Percentiles rank a stretch among this genome's conserved stretches.
phyloP scores from a whole-genome alignment of 2,329 filamentous ascomycete species.

The Penicillium sp. region DNA sequence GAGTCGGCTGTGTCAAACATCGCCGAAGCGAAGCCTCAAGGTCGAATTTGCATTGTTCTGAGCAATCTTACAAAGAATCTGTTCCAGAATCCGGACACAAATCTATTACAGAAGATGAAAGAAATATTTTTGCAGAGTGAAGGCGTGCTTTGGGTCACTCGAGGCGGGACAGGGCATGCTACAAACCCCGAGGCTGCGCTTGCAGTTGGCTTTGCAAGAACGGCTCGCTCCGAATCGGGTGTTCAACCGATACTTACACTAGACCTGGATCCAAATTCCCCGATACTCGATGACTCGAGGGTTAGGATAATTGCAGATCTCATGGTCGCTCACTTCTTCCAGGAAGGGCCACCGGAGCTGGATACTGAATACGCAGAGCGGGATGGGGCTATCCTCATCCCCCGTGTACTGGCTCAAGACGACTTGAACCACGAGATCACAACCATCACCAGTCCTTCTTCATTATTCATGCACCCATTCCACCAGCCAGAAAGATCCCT shows the following conservation, averaged over 20 bases:
- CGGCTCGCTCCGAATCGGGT: constrained; percentile 31
- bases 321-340: constrained; percentile 15
- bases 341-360: not conserved
- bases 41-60: constrained; percentile 24
- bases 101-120: constrained; percentile 18
- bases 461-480: constrained; percentile 16
- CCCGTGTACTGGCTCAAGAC: constrained; percentile 25
- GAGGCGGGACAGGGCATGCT: constrained; percentile 16
- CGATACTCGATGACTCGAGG: constrained; percentile 3
- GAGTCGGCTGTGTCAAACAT: constrained; percentile 12
- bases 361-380: constrained; percentile 32
- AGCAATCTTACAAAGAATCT: constrained; percentile 7
- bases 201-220: constrained; percentile 27
- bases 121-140: constrained; percentile 19
- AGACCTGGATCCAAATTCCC: constrained; percentile 21
- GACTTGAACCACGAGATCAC: constrained; percentile 9
- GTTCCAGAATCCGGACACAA: constrained; percentile 2
- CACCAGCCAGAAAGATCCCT: constrained; percentile 12
- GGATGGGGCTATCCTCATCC: constrained; percentile 24
- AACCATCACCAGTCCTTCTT: not conserved
- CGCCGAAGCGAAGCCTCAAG: constrained; percentile 8
- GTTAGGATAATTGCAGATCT: constrained; percentile 16
- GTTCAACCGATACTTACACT: constrained; percentile 27
- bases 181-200: constrained; percentile 21
- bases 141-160: constrained; percentile 29